Evolutionary conservation across 1,284 basidiomycete species (phyloP), one percentile per base, ranked within the genome.

Genomic region (Austroboletus rostrupii): DNA sequence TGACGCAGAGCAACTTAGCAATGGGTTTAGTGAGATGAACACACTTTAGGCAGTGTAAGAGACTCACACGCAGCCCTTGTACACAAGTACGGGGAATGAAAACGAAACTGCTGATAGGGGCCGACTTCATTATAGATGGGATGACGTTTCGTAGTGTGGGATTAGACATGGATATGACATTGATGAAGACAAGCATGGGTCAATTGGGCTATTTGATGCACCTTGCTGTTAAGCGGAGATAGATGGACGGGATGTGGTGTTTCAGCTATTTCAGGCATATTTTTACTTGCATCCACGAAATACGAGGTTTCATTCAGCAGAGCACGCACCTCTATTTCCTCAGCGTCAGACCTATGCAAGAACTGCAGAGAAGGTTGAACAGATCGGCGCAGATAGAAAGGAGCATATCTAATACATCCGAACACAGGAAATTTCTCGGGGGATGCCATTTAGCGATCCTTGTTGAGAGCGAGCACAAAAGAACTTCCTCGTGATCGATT

Each of bases 381-480:
- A 36, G 38, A 13, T 33, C 21, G 21, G 28, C 7, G 42, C 5
- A 2, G 40, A 38, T 19, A 40, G n/a, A 5, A 20, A 29, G 12
- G 43, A 13, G 26, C 3, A 16, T 12, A 17, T 23, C 37, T 6
- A 28, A 14, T 21, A 23, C 28, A 37, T 40, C 40, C 26, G 2
- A 29, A 29, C 12, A 33, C 17, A 5, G 14, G 28, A 17, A 33
- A 48, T 26, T 28, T 43, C 23, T 44, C 32, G 16, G 14, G 0
- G 10, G 14, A 17, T 28, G 19, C 29, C 26, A 13, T 33, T 41
- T 33, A 26, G 45, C 12, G 17, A 12, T 13, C 40, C 35, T 38
- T 16, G 39, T 38, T 19, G 28, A 32, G 4, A 62, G 51, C 10
- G 57, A 60, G 52, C 62, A 64, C 38, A 42, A 43, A 10, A 65